Conservation (phyloP, 768 basidiomycete genomes). For the Lactifluus pinguis region DNA sequence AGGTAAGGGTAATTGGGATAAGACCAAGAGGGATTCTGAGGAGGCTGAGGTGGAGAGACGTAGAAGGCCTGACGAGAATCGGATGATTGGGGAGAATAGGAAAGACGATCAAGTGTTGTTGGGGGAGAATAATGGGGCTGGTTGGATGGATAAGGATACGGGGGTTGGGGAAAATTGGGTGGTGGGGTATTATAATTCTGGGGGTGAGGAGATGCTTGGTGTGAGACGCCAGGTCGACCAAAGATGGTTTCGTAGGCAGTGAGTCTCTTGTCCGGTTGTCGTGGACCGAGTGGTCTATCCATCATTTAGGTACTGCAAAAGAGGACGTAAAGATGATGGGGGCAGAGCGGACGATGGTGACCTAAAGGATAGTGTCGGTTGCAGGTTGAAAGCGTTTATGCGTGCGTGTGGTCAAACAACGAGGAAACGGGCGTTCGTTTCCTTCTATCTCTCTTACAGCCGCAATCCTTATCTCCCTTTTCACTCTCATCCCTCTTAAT, state of each 20-base stretch:
- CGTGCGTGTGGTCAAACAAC: neutral
- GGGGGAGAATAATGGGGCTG: constrained; percentile 27
- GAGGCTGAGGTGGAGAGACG: constrained; percentile 22
- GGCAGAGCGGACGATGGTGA: neutral
- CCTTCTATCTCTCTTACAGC: neutral
- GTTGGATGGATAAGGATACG: constrained; percentile 32
- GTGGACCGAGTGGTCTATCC: constrained; percentile 54
- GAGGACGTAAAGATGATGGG: neutral
- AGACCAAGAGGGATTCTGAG: constrained; percentile 21
- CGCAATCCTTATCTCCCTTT: neutral
- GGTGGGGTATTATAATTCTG: constrained; percentile 18
- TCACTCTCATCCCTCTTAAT: too few relatives aligned
- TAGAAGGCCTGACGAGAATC: constrained; percentile 36
- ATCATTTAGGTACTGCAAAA: constrained; percentile 25
- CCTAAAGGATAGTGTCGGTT: neutral
- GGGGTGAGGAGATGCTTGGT: constrained; percentile 24
- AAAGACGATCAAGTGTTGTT: constrained; percentile 40
- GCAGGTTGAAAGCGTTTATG: neutral
- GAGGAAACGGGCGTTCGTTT: neutral
- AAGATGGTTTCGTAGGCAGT: constrained; percentile 85
- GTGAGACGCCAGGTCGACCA: constrained; percentile 56
- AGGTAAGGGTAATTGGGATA: constrained; percentile 26
- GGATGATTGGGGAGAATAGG: constrained; percentile 26
- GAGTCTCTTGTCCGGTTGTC: constrained; percentile 59
- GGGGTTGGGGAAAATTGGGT: constrained; percentile 21